Conservation (phyloP, 331 rosid species). For the Telfairia occidentalis region DNA sequence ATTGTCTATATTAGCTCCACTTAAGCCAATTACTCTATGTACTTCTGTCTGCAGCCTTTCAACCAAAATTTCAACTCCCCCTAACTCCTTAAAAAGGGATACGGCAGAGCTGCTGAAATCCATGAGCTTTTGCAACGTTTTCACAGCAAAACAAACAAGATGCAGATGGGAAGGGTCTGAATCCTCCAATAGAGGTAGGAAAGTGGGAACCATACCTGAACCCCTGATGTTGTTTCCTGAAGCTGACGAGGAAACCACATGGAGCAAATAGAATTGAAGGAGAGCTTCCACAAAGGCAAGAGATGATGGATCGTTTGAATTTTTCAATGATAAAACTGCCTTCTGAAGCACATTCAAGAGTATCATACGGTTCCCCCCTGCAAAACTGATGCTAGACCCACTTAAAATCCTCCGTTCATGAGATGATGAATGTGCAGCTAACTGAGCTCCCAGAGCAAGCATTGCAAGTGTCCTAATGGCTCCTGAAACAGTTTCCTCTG, state of each 20-base stretch:
- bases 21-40: constrained; percentile 64
- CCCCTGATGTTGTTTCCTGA: constrained; percentile 88
- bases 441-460: constrained; percentile 98
- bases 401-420: constrained; percentile 92
- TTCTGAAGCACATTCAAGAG: constrained; percentile 92
- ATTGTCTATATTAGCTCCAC: constrained; percentile 31
- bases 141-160: constrained; percentile 89
- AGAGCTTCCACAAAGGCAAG: constrained; percentile 96
- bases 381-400: constrained; percentile 79
- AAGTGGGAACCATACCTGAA: constrained; percentile 99
- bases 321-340: constrained; percentile 73
- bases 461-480: constrained; percentile 87
- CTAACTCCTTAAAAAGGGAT: constrained; percentile 86
- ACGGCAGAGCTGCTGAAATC: constrained; percentile 95
- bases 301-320: constrained; percentile 74
- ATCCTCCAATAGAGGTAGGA: constrained; percentile 94
- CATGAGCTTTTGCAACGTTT: constrained; percentile 98
- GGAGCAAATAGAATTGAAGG: constrained; percentile 93
- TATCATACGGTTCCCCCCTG: constrained; percentile 91
- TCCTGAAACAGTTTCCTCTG: constrained; percentile 79
- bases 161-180: constrained; percentile 79
- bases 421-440: constrained; percentile 91
- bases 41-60: constrained; percentile 84
- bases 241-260: constrained; percentile 89
- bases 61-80: constrained; percentile 88